These are phyloP conservation scores for Gremmenia infestans DNA, from an alignment of 2,329 filamentous ascomycete genomes.

Conservation along the genomic window DNA sequence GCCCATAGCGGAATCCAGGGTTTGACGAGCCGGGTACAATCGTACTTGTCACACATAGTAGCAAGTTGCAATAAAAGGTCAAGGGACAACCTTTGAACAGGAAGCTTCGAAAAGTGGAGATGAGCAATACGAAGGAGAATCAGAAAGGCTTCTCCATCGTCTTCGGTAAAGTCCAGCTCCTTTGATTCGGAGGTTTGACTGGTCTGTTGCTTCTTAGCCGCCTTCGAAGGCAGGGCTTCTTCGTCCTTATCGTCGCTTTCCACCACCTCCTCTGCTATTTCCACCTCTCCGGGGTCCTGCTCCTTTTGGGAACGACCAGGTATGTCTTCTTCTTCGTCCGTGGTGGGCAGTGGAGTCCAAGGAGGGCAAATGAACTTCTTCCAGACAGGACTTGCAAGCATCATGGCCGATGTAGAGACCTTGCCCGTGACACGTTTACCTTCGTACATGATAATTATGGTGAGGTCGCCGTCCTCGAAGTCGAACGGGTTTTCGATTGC, in stretches of 20 bases:
- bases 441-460: slow-evolving; percentile 4
- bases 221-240: no score
- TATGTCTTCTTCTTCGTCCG: not conserved
- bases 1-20: slow-evolving; percentile 13
- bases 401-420: slow-evolving; percentile 7
- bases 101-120: slow-evolving; percentile 6
- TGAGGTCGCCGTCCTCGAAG: slow-evolving; percentile 1
- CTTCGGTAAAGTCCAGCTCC: slow-evolving; percentile 9
- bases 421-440: not conserved
- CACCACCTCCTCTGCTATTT: no score
- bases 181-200: not conserved
- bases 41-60: slow-evolving; percentile 8
- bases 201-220: not conserved
- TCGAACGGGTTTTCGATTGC: not conserved
- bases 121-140: slow-evolving; percentile 12
- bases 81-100: not conserved
- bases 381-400: slow-evolving; percentile 12
- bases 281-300: no score
- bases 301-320: not conserved
- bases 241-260: no score
- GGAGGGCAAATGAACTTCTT: slow-evolving; percentile 11
- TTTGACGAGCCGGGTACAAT: slow-evolving; percentile 5
- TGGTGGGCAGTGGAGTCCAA: not conserved
- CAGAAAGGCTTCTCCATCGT: slow-evolving; percentile 5
- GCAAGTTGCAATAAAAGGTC: slow-evolving; percentile 5